These are phyloP conservation scores for Cladosporium sp. DNA, from an alignment of 2,329 filamentous ascomycete species.

Conservation along the genomic window DNA sequence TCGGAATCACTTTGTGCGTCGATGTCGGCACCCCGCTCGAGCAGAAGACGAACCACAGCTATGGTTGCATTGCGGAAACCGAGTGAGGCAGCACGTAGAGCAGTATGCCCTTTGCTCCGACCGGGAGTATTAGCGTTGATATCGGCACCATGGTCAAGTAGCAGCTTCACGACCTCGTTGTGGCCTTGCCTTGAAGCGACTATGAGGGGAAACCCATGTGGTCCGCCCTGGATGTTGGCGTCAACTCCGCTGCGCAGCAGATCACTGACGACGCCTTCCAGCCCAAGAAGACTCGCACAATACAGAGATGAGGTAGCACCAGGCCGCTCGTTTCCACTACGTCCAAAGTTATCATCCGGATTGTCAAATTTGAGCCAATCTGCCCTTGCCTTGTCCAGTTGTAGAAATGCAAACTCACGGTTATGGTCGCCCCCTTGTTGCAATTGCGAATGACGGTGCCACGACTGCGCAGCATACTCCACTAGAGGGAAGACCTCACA, in stretches of 20 bases:
- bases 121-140: conserved; percentile 13
- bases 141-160: conserved; percentile 15
- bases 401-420: conserved; percentile 11
- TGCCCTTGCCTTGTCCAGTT: background rate
- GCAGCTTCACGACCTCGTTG: conserved; percentile 18
- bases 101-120: conserved; percentile 6
- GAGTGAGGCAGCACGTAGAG: conserved; percentile 13
- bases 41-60: background rate
- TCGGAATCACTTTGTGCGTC: conserved; percentile 10
- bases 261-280: background rate
- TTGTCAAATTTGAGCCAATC: conserved; percentile 12
- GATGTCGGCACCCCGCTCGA: conserved; percentile 2
- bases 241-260: conserved; percentile 4
- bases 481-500: conserved; percentile 13
- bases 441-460: conserved; percentile 13
- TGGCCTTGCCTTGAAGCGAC: conserved; percentile 15
- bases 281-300: conserved; percentile 7
- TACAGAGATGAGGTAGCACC: conserved; percentile 1
- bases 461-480: conserved; percentile 14
- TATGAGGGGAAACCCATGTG: conserved; percentile 17
- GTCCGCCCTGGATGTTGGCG: conserved; percentile 5
- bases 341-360: background rate
- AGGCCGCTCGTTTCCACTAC: background rate
- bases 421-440: conserved; percentile 1
- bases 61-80: background rate